These are phyloP conservation scores for Heritiera littoralis DNA, from an alignment of 345 rosid species.

Conservation along the genomic window DNA sequence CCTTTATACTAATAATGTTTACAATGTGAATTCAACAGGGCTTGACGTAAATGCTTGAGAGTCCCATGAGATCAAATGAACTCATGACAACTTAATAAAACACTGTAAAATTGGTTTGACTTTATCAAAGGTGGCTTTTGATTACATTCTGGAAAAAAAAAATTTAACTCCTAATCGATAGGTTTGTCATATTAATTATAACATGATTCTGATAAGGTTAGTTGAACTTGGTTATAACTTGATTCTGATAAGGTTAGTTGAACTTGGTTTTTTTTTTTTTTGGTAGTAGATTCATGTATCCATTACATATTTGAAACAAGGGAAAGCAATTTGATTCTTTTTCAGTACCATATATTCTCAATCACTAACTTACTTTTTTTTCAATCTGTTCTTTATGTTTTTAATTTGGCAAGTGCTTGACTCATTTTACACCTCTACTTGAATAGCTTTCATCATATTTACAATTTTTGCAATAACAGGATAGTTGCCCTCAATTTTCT, in stretches of 20 bases:
- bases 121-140: background rate
- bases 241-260: constrained; percentile 15
- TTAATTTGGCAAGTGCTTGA: background rate
- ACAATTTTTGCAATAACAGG: too few species aligned
- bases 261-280: background rate
- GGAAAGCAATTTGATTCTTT: background rate
- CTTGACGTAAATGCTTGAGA: background rate
- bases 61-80: background rate
- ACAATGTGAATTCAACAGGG: constrained; percentile 18
- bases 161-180: background rate
- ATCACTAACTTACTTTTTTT: background rate
- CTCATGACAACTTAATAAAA: background rate
- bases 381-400: background rate
- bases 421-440: too few species aligned
- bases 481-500: too few species aligned
- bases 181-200: background rate
- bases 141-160: background rate
- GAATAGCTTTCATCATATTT: too few species aligned
- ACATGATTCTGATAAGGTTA: constrained; percentile 9
- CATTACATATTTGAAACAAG: background rate
- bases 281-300: constrained; percentile 35
- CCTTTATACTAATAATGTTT: constrained; percentile 1
- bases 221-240: background rate
- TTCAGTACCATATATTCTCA: background rate
- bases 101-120: background rate